A percentile compares a stretch with the other conserved stretches of the same genome.
Conservation (phyloP, 208 protist species). For the Trypanosoma lewisi region DNA sequence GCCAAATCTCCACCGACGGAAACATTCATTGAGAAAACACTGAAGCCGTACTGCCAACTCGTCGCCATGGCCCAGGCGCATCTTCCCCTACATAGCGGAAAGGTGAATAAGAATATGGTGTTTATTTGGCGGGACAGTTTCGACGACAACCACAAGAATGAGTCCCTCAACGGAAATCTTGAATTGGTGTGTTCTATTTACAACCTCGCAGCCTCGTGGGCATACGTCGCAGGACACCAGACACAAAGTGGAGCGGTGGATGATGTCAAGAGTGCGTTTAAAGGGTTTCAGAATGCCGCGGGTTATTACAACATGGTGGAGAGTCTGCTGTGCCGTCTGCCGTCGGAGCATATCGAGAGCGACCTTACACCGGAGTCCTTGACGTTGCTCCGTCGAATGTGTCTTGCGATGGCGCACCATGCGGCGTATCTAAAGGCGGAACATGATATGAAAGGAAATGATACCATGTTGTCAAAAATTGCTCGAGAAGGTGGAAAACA, state of each 20-base stretch:
- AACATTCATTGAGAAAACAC: slow-evolving; percentile 62
- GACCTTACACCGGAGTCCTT: slow-evolving; percentile 70
- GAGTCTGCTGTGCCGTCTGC: slow-evolving; percentile 48
- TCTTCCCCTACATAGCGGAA: slow-evolving; percentile 54
- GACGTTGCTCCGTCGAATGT: slow-evolving; percentile 43
- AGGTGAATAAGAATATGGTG: slow-evolving; percentile 50
- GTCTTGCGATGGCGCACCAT: slow-evolving; percentile 73
- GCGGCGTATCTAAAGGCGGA: slow-evolving; percentile 79
- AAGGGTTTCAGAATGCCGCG: slow-evolving; percentile 73
- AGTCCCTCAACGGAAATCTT: slow-evolving; percentile 59
- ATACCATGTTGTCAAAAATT: slow-evolving; percentile 72
- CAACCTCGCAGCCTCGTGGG: slow-evolving; percentile 81
- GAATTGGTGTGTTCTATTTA: slow-evolving; percentile 82
- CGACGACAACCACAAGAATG: slow-evolving; percentile 54
- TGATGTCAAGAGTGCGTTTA: slow-evolving; percentile 65
- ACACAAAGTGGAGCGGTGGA: slow-evolving; percentile 42
- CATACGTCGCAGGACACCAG: slow-evolving; percentile 42
- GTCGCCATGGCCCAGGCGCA: slow-evolving; percentile 78
- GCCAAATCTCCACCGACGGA: slow-evolving; percentile 49
- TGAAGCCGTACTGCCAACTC: slow-evolving; percentile 67
- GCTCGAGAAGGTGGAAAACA: slow-evolving; percentile 63
- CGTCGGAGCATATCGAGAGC: slow-evolving; percentile 57
- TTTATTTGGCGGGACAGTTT: slow-evolving; percentile 80
- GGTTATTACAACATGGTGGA: slow-evolving; percentile 78
- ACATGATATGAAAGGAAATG: slow-evolving; percentile 65